Percentiles rank a stretch among this genome's conserved stretches.
phyloP scores from a whole-genome alignment of 768 basidiomycete species.

The Strobilomyces dryophilus region DNA sequence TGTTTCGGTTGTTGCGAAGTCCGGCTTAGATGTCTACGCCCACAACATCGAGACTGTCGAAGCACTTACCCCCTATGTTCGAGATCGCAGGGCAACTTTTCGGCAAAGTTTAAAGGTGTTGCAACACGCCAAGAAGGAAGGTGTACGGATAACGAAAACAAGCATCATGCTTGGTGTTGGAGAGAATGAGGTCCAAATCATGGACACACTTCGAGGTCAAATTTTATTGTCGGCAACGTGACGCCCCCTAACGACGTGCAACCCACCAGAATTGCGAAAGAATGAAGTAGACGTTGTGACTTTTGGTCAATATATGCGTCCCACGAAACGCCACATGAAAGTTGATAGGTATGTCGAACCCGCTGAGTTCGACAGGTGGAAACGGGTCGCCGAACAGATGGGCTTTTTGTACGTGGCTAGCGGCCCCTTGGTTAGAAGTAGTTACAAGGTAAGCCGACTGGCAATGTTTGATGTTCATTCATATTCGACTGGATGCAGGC shows the following conservation, averaged over 20 bases:
- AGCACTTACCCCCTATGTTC: constrained; percentile 88
- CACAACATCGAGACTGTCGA: constrained; percentile 99
- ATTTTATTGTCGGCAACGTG: constrained; percentile 1
- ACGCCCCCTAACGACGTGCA: not conserved
- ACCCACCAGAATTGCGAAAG: constrained; percentile 73
- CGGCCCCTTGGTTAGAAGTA: constrained; percentile 92
- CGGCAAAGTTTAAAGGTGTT: constrained; percentile 79
- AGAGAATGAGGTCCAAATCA: constrained; percentile 78
- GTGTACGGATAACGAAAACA: constrained; percentile 90
- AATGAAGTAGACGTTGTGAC: constrained; percentile 95
- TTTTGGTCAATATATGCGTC: constrained; percentile 99
- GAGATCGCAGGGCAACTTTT: constrained; percentile 92
- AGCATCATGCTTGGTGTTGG: constrained; percentile 99
- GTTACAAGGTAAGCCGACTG: constrained; percentile 78
- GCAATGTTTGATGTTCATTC: not conserved
- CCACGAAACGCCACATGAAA: constrained; percentile 99
- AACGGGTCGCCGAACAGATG: constrained; percentile 82
- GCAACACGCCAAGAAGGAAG: constrained; percentile 77
- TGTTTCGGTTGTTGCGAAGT: constrained; percentile 80
- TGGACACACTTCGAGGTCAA: constrained; percentile 79
- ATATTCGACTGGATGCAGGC: constrained; percentile 48
- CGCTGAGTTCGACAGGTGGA: constrained; percentile 90
- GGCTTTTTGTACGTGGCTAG: constrained; percentile 97
- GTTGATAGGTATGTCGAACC: constrained; percentile 96
- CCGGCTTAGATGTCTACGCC: constrained; percentile 95